These are phyloP conservation scores for Phytophthora nicotianae DNA, from an alignment of 352 stramenopile species.

Conservation along the genomic window DNA sequence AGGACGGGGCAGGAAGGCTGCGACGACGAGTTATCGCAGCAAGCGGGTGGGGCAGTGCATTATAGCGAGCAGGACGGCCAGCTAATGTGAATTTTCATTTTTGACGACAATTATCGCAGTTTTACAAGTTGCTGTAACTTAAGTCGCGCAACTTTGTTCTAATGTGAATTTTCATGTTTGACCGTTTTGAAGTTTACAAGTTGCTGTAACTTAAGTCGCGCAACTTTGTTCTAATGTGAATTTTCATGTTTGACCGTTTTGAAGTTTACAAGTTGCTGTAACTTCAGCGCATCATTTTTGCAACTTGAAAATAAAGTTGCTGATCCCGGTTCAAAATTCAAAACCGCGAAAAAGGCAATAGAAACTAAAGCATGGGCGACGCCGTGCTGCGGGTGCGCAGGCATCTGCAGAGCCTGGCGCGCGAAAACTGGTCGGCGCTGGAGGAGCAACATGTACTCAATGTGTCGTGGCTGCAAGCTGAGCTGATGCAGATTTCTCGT, in stretches of 20 bases:
- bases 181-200: too few relatives aligned
- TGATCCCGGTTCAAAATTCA: slow-evolving; percentile 26
- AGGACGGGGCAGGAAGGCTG: slow-evolving; percentile 13
- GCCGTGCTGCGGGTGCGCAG: slow-evolving; percentile 65
- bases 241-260: slow-evolving; percentile 30
- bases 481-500: slow-evolving; percentile 54
- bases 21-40: slow-evolving; percentile 4
- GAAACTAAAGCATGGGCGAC: slow-evolving; percentile 53
- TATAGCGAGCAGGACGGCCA: slow-evolving; percentile 21
- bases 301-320: neutral
- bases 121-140: neutral
- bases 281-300: neutral
- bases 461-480: slow-evolving; percentile 53
- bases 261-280: neutral
- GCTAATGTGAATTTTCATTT: slow-evolving; percentile 40
- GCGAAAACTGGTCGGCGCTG: slow-evolving; percentile 54
- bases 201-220: neutral
- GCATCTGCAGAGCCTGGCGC: slow-evolving; percentile 57
- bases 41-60: slow-evolving; percentile 17
- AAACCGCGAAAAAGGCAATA: slow-evolving; percentile 23
- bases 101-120: slow-evolving; percentile 6
- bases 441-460: slow-evolving; percentile 53
- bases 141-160: neutral
- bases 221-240: slow-evolving; percentile 41
- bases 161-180: too few relatives aligned